phyloP scores from a whole-genome alignment of 805 yeast genomes.

The Saccharomycopsis sp. region DNA sequence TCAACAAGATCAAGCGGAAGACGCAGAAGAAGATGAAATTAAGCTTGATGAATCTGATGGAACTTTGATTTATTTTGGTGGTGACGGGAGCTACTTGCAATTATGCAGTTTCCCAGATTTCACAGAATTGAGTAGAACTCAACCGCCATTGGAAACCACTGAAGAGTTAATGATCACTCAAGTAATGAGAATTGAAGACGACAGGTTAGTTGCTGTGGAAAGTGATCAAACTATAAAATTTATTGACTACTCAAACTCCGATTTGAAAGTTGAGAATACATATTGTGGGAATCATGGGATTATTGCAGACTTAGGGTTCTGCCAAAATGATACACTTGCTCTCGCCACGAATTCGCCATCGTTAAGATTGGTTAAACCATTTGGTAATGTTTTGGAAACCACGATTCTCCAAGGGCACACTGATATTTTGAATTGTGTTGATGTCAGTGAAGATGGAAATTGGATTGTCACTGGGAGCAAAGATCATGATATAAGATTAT shows the following conservation, averaged over 20 bases:
- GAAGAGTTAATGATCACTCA: constrained; percentile 67
- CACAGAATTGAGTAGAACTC: constrained; percentile 35
- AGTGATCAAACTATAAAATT: constrained; percentile 81
- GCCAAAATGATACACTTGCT: constrained; percentile 49
- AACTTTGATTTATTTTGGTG: constrained; percentile 48
- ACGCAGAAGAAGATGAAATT: too few species aligned
- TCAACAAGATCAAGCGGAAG: constrained; percentile 26
- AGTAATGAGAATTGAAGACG: constrained; percentile 25
- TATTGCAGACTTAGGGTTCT: constrained; percentile 79
- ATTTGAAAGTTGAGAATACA: constrained; percentile 33
- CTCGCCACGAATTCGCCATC: constrained; percentile 93
- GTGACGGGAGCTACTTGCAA: constrained; percentile 63
- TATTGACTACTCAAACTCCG: constrained; percentile 32
- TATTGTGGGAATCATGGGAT: constrained; percentile 95
- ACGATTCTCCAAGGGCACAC: constrained; percentile 71
- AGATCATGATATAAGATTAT: constrained; percentile 76
- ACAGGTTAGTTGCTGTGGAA: constrained; percentile 44
- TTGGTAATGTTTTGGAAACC: constrained; percentile 51
- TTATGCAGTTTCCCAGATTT: constrained; percentile 45
- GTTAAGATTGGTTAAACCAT: constrained; percentile 63
- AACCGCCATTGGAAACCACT: constrained; percentile 45
- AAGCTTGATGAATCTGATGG: too few species aligned
- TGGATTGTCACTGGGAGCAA: constrained; percentile 94
- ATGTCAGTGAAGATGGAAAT: constrained; percentile 66
- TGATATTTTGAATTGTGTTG: constrained; percentile 77